Evolutionary conservation across 768 basidiomycete species (phyloP).

Genomic region (Dentipellis sp.): DNA sequence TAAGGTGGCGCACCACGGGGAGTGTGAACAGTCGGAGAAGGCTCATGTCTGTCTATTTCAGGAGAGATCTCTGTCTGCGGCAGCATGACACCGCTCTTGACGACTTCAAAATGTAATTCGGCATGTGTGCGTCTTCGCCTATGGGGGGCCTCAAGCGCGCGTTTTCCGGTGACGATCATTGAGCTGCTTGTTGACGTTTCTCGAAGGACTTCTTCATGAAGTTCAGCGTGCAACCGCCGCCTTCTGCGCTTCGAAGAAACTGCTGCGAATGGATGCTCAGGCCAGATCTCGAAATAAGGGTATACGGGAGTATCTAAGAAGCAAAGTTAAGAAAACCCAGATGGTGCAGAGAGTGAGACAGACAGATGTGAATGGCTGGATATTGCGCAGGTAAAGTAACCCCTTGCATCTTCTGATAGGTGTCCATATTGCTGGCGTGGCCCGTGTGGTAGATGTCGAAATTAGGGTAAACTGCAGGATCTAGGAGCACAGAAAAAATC

Average conservation of each 20-base stretch:
- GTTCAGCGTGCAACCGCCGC: background rate
- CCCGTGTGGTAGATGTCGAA: conserved; percentile 17
- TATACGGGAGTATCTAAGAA: conserved; percentile 18
- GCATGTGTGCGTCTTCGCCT: background rate
- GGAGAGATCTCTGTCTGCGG: no score
- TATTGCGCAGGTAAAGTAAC: conserved; percentile 9
- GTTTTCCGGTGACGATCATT: no score
- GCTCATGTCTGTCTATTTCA: no score
- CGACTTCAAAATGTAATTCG: background rate
- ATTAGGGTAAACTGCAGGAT: conserved; percentile 17
- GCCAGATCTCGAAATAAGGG: conserved; percentile 19
- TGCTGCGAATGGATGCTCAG: background rate
- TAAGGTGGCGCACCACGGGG: no score
- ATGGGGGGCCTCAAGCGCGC: no score
- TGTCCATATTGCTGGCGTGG: background rate
- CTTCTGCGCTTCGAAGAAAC: no score
- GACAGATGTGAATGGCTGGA: conserved; percentile 19
- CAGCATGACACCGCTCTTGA: background rate
- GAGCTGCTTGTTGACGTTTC: no score
- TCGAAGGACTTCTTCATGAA: background rate
- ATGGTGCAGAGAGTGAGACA: background rate
- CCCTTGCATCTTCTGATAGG: background rate
- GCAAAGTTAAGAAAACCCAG: background rate
- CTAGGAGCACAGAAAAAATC: background rate
- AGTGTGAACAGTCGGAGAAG: no score